Evolutionary conservation across 768 basidiomycete genomes (phyloP), one percentile per base, ranked within the genome.

Genomic region (Termitomyces sp.): DNA sequence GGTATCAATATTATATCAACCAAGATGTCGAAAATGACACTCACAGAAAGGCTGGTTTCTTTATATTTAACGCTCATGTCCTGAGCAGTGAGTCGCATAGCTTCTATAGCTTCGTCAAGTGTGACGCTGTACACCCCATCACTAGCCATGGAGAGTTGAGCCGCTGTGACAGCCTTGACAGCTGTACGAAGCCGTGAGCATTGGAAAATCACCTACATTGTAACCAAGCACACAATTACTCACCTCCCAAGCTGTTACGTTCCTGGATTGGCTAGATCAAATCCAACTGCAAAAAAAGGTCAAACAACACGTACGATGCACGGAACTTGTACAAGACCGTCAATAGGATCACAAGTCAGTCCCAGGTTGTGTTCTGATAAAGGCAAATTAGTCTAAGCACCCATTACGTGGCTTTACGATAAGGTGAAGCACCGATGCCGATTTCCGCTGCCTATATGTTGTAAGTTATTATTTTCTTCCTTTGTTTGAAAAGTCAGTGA

Each of bases 1-100:
- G 23, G 12, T 23, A 50, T 31, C 21, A 49, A 41, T 23, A 34
- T 58, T 42, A 56, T 29, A 27, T 23, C 5, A 37, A 43, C 34
- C 61, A 55, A 58, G 19, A 34, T 40, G 43, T 51, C 54, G 19
- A 5, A 23, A 53, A 10, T 6, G 14, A 45, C 35, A 73, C 86
- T 62, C 66, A 90, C 93, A 40, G 92, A 92, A 62, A 98, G 82
- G 71, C 90, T 92, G 0, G 95, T 98, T 73, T 98, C 95, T 69
- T 96, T 97, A 70, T 96, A 95, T 70, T 95, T 93, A 63, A 89
- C 82, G 59, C 91, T 93, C 93, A 96, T 96, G 69, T 95, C 92
- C n/a, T 82, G 78, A 27, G 95, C 95, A 6, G 94, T 97, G 47
- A 96, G 68, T 23, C 92, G 80, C 92, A 96, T 96, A 4, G 95